Evolutionary conservation across 129 eudicot species (phyloP).

Genomic region (Dittrichia graveolens): DNA sequence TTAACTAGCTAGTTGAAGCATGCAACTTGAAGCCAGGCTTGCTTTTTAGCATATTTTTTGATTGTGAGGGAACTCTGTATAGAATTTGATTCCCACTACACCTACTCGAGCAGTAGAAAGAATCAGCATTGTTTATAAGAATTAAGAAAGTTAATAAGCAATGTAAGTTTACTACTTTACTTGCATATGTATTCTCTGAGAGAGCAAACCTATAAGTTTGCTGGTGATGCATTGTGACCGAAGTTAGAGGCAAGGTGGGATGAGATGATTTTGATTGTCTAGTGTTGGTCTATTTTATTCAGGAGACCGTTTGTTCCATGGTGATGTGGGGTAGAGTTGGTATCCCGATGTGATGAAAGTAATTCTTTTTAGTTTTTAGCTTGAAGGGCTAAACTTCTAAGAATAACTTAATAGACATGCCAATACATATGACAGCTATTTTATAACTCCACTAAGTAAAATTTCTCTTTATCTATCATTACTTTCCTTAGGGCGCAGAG

Average conservation of each 20-base stretch:
- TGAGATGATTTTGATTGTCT: neutral
- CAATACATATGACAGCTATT: no score
- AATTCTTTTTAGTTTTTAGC: no score
- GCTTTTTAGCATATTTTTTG: neutral
- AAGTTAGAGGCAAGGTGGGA: conserved; percentile 1
- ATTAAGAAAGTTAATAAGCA: neutral
- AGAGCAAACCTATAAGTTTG: conserved; percentile 11
- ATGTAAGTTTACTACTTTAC: neutral
- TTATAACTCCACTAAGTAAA: no score
- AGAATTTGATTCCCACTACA: neutral
- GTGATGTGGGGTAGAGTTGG: neutral
- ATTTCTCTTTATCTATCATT: no score
- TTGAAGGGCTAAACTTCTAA: no score
- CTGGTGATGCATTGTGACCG: neutral
- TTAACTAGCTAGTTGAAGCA: neutral
- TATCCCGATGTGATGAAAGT: neutral
- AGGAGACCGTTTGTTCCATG: neutral
- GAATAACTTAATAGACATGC: no score
- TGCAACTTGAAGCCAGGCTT: neutral
- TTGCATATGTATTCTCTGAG: neutral
- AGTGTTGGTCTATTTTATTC: neutral
- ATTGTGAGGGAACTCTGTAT: neutral
- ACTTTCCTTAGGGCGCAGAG: no score
- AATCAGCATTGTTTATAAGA: neutral
- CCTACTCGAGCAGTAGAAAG: neutral